Conservation (phyloP, 371 early-diverging fungal species). For the Nematocida major region DNA sequence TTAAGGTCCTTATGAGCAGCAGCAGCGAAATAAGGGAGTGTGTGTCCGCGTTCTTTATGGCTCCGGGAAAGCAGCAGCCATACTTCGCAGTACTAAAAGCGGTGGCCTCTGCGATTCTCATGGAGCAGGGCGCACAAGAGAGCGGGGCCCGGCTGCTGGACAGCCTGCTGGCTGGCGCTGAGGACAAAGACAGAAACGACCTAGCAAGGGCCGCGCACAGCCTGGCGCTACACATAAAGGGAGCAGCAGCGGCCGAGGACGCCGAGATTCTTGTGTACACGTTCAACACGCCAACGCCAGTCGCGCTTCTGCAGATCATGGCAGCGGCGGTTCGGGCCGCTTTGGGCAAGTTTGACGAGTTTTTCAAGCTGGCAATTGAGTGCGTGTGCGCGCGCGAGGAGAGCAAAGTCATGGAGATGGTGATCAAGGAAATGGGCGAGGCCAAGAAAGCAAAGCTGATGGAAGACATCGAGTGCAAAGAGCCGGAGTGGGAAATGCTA, state of each 20-base stretch:
- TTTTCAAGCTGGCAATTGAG: conserved; percentile 16
- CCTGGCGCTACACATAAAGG: background rate
- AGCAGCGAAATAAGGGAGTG: background rate
- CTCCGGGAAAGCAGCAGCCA: background rate
- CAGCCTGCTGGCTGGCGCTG: background rate
- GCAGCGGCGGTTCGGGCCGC: background rate
- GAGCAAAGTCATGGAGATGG: background rate
- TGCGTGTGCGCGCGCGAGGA: background rate
- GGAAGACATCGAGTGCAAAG: conserved; percentile 14
- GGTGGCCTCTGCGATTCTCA: background rate
- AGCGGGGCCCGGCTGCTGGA: background rate
- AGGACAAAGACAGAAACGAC: conserved; percentile 17
- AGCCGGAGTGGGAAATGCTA: conserved; percentile 34
- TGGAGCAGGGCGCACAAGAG: background rate
- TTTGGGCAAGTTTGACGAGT: background rate
- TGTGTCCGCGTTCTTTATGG: background rate
- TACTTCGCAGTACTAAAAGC: conserved; percentile 20
- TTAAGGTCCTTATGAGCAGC: background rate
- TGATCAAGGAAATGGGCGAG: background rate
- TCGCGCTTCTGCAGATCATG: conserved; percentile 6
- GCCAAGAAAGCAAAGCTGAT: conserved; percentile 15
- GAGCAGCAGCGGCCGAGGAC: background rate
- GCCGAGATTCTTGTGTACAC: conserved; percentile 5
- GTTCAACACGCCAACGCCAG: background rate
- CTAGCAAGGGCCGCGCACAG: conserved; percentile 1